phyloP scores from a whole-genome alignment of 1,284 basidiomycete species.

The Irpex lacteus region DNA sequence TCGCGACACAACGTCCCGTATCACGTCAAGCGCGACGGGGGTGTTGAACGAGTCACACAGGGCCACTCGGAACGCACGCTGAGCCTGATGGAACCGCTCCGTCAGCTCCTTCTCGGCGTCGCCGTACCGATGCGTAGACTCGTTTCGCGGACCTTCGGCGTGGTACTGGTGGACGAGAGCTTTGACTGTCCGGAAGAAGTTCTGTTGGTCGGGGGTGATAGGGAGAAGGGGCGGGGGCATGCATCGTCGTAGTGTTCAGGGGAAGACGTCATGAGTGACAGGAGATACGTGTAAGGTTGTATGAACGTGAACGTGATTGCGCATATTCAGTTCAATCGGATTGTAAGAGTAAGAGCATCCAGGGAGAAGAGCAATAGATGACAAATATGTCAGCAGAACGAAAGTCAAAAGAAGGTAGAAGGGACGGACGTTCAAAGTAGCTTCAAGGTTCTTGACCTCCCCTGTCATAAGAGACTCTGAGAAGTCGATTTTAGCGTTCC shows the following conservation, averaged over 20 bases:
- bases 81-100: constrained; percentile 70
- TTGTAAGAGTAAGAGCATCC: too few species aligned
- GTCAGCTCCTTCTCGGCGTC: constrained; percentile 65
- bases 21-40: constrained; percentile 73
- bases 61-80: constrained; percentile 81
- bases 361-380: neutral
- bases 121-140: constrained; percentile 64
- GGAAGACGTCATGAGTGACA: too few species aligned
- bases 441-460: constrained; percentile 88
- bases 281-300: too few species aligned
- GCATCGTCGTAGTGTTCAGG: too few species aligned
- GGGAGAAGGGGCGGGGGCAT: too few species aligned
- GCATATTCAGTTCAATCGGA: neutral
- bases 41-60: constrained; percentile 99
- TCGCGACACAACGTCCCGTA: constrained; percentile 84
- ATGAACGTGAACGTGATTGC: neutral
- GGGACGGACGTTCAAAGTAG: constrained; percentile 77
- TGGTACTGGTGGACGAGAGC: constrained; percentile 68
- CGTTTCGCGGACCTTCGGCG: constrained; percentile 45
- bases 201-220: constrained; percentile 46
- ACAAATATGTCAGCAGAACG: neutral
- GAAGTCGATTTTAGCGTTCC: constrained; percentile 95
- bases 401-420: neutral
- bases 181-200: constrained; percentile 90
- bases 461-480: constrained; percentile 86